Conservation (phyloP, 768 basidiomycete genomes). For the Phaffia australis region DNA sequence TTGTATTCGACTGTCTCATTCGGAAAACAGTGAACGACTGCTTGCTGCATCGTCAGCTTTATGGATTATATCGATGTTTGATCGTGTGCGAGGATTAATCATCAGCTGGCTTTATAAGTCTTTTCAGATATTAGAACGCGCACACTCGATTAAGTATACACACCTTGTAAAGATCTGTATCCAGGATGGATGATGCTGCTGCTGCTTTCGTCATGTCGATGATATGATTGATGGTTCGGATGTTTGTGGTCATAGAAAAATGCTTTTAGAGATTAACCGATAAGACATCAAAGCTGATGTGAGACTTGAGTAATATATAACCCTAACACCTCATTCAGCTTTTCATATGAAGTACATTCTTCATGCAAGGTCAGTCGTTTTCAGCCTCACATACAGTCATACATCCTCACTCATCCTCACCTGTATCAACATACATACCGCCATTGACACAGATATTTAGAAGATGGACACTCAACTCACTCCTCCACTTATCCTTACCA, state of each 20-base stretch:
- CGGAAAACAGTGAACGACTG: constrained; percentile 68
- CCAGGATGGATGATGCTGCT: constrained; percentile 53
- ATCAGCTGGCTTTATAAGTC: constrained; percentile 1
- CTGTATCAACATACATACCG: too few species aligned
- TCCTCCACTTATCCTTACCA: constrained; percentile 15
- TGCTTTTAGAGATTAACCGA: too few species aligned
- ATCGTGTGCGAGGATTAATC: constrained; percentile 4
- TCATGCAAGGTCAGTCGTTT: too few species aligned
- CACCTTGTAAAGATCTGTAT: constrained; percentile 93
- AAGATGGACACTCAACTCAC: constrained; percentile 1
- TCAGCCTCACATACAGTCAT: too few species aligned
- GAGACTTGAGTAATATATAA: too few species aligned
- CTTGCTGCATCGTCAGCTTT: constrained; percentile 93
- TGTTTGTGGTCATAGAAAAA: too few species aligned
- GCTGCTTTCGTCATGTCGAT: neutral
- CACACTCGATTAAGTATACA: constrained; percentile 5
- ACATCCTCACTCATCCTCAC: too few species aligned
- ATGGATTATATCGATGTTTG: neutral
- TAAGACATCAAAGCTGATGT: too few species aligned
- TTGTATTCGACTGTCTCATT: constrained; percentile 42
- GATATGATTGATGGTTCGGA: too few species aligned
- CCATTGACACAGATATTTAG: too few species aligned
- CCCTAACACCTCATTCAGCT: too few species aligned
- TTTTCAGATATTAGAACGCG: constrained; percentile 11
- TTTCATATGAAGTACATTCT: too few species aligned